Evolutionary conservation across 352 stramenopile genomes (phyloP).

Genomic region (Pilasporangium apinafurcum): DNA sequence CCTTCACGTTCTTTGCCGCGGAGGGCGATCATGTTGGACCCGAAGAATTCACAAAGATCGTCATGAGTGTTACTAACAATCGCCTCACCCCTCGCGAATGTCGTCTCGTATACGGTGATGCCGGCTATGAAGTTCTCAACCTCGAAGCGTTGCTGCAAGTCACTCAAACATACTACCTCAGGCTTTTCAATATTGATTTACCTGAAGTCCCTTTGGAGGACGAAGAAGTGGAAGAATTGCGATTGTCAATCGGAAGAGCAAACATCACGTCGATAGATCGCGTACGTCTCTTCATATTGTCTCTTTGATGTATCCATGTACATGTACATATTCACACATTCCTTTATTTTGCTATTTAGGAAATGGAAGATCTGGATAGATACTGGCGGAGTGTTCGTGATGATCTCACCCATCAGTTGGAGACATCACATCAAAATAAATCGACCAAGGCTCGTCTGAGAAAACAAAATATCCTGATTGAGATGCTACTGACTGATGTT

Average conservation of each 20-base stretch:
- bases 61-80: slow-evolving; percentile 47
- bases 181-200: slow-evolving; percentile 39
- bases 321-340: background rate
- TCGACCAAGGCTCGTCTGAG: slow-evolving; percentile 48
- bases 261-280: slow-evolving; percentile 47
- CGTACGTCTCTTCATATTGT: slow-evolving; percentile 7
- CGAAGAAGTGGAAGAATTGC: slow-evolving; percentile 38
- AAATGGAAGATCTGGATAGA: slow-evolving; percentile 57
- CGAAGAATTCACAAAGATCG: slow-evolving; percentile 70
- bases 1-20: slow-evolving; percentile 32
- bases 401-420: slow-evolving; percentile 45
- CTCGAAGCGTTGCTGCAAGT: slow-evolving; percentile 49
- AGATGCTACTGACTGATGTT: slow-evolving; percentile 37
- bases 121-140: slow-evolving; percentile 52
- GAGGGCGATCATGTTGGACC: slow-evolving; percentile 47
- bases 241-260: slow-evolving; percentile 32
- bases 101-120: slow-evolving; percentile 58
- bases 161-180: slow-evolving; percentile 49
- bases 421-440: slow-evolving; percentile 55
- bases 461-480: slow-evolving; percentile 47
- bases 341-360: slow-evolving; percentile 8
- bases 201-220: slow-evolving; percentile 45
- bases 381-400: slow-evolving; percentile 50
- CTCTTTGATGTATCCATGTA: background rate
- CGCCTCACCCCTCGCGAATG: slow-evolving; percentile 44